Base-by-base conservation (phyloP, 2,329 filamentous ascomycete species). In the Magnaporthiopsis poae region DNA sequence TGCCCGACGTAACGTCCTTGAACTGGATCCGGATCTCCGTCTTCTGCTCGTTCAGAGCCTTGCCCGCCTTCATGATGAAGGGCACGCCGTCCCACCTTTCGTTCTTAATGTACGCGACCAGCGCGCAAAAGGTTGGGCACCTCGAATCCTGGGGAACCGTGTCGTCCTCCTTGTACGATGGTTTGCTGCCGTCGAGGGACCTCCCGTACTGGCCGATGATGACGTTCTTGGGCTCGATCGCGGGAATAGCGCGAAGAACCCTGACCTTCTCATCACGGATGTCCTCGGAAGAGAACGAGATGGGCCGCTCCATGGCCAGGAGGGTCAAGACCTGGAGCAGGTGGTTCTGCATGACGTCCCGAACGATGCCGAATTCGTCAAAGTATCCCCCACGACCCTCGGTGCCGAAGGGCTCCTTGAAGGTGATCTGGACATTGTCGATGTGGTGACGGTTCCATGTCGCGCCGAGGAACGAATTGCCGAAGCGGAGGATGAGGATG, bases 321-420 rank as follows among this genome's bases (percentile, higher is more conserved):
- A 99, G 86, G 21, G 95, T 99, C 71, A 99, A 84, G 27, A 99
- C 93, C 80, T 99, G 95, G 67, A 99, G 87, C 74, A 99, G 82
- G 80, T 99, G 95, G 84, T 99, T 99, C 82, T 99, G 95, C 95
- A 99, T 98, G 72, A 99, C 95, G 82, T 99, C 96, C 76, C 96
- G 92, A 74, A 99, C 92, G 78, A 99, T 99, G 75, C 95, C 96
- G 74, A 99, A 99, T 81, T 99, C 95, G 76, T 99, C 96, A 76
- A 99, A 99, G 83, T 99, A 99, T 67, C 95, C 95, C 70, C 96
- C 95, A 75, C 95, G 91, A 66, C 95, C 96, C 78, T 99, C 95
- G 29, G 95, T 99, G 72, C 95, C 96, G 75, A 99, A 99, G 9
- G 95, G 95, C 82, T 99, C 95, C 84, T 99, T 99, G 86, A 99